Base-by-base conservation (phyloP, 2,329 filamentous ascomycete species). In the Cadophora malorum region DNA sequence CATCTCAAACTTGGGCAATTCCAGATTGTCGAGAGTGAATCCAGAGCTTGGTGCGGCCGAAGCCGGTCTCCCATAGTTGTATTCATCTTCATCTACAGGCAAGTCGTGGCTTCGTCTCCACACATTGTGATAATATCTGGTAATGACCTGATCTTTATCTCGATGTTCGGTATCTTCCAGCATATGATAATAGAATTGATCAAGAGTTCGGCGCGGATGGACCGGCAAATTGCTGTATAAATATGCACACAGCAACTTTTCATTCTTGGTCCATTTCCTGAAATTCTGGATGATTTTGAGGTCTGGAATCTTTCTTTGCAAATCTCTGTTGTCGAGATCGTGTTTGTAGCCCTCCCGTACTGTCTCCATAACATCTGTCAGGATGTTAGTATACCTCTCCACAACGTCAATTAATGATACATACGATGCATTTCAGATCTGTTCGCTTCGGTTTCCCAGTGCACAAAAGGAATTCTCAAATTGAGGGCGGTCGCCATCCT, bases 171-270 rank as follows among this genome's bases (percentile, higher is more conserved):
- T 83, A 5, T 78, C 38, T 60, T 68, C 52, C 19, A 70, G 52
- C 33, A 63, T 67, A 25, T 69, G 63, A 50, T 71, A 70, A 31
- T 70, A 70, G 50, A 64, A 68, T 25, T 71, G 68, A 61, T 71
- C 68, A n/a, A 71, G 52, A 6, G 82, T 83, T 0, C 82, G 73
- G 0, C 82, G 76, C 0, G 79, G 78, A 63, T 84, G 82, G 3
- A 83, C 66, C 0, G 82, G 81, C 1, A 72, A 65, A 23, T 71
- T 25, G 10, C 52, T 38, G 38, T 73, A 63, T 4, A 65, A 25
- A 31, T 70, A 70, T 4, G 63, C 65, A 56, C 59, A 63, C 10
- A 67, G 21, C n/a, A 70, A 16, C 35, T 61, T 67, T 52, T 67
- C 59, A 14, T 67, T 65, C 21, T 67, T 70, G 21, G 35, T 50